Evolutionary conservation across 257 asterid species (phyloP).

Genomic region (Buddleja alternifolia): DNA sequence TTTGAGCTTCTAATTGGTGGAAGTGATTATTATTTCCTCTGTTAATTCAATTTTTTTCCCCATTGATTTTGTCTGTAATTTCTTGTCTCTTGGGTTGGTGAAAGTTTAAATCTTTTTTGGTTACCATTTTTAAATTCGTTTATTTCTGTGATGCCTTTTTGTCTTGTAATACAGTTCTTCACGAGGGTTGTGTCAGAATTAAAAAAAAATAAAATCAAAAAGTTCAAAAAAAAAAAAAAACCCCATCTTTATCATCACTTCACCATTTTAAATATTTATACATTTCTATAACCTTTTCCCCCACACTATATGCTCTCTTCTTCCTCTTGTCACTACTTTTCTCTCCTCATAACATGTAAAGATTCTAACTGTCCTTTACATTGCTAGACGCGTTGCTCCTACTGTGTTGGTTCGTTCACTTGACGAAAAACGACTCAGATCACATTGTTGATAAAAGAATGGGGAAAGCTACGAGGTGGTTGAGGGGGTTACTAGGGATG

Average conservation of each 20-base stretch:
- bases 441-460: slow-evolving; percentile 38
- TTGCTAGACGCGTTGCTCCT: no score
- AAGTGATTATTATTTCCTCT: slow-evolving; percentile 36
- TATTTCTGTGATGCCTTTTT: slow-evolving; percentile 69
- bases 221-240: not conserved
- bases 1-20: slow-evolving; percentile 44
- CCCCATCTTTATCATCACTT: slow-evolving; percentile 44
- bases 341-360: slow-evolving; percentile 41
- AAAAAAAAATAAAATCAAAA: slow-evolving; percentile 30
- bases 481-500: slow-evolving; percentile 74
- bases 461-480: slow-evolving; percentile 96
- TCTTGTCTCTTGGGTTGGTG: slow-evolving; percentile 45
- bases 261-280: slow-evolving; percentile 54
- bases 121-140: slow-evolving; percentile 40
- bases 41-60: slow-evolving; percentile 43
- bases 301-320: slow-evolving; percentile 31
- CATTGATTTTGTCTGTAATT: slow-evolving; percentile 53
- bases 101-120: slow-evolving; percentile 32
- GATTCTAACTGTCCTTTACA: slow-evolving; percentile 48
- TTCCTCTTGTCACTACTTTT: slow-evolving; percentile 28
- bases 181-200: slow-evolving; percentile 86
- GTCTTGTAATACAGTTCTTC: slow-evolving; percentile 82
- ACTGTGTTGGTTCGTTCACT: no score
- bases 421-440: no score
- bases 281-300: slow-evolving; percentile 46